phyloP scores from a whole-genome alignment of 257 asterid species.

The Craterostigma plantagineum region DNA sequence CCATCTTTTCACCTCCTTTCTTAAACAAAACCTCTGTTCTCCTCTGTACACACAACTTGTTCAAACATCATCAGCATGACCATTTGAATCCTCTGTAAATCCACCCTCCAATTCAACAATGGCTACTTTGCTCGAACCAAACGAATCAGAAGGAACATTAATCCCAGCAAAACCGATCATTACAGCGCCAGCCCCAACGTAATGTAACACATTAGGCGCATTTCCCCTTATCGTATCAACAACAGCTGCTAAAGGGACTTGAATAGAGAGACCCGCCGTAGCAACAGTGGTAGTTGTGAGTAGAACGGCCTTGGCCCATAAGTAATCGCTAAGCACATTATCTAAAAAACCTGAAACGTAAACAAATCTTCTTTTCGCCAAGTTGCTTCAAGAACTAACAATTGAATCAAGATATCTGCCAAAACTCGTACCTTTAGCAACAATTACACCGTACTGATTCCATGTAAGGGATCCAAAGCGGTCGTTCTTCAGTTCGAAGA shows the following conservation, averaged over 20 bases:
- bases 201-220: constrained; percentile 41
- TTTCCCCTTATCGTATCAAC: constrained; percentile 72
- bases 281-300: constrained; percentile 90
- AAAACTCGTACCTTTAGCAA: constrained; percentile 70
- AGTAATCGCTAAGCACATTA: constrained; percentile 81
- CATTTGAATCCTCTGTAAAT: too few relatives aligned
- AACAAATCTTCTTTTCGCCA: not conserved
- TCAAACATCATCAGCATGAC: too few relatives aligned
- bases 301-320: constrained; percentile 98
- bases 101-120: constrained; percentile 31
- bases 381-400: not conserved
- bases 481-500: constrained; percentile 41
- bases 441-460: constrained; percentile 55
- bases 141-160: constrained; percentile 40
- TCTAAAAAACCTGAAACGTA: constrained; percentile 59
- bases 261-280: constrained; percentile 85
- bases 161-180: constrained; percentile 80
- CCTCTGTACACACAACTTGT: too few relatives aligned
- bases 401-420: not conserved
- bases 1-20: too few relatives aligned
- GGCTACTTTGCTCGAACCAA: constrained; percentile 23
- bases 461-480: constrained; percentile 32
- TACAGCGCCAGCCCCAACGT: constrained; percentile 63
- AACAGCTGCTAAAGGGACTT: constrained; percentile 83
- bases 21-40: too few relatives aligned